Evolutionary conservation across 805 yeast genomes (phyloP).

Genomic region (Candida andamanensis): DNA sequence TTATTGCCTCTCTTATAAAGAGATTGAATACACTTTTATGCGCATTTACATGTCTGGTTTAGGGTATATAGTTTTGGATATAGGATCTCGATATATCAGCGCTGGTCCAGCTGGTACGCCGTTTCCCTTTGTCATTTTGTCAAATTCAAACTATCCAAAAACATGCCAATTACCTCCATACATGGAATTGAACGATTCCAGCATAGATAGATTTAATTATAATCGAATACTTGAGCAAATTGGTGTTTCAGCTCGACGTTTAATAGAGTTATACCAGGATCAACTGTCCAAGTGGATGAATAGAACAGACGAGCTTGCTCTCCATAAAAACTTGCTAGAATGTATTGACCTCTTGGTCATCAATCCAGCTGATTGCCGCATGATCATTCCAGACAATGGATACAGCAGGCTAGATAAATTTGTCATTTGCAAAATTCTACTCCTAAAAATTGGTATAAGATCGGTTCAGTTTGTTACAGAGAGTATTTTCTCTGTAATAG

Average conservation of each 20-base stretch:
- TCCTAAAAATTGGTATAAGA: conserved; percentile 18
- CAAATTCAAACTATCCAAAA: conserved; percentile 1
- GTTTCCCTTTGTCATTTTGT: conserved; percentile 11
- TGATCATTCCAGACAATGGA: conserved; percentile 16
- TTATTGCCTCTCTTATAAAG: neutral
- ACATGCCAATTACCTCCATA: conserved; percentile 14
- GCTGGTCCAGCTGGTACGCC: conserved; percentile 24
- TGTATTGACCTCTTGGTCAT: conserved; percentile 13
- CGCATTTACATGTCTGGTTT: neutral
- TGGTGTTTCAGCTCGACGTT: neutral
- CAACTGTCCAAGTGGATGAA: conserved; percentile 10
- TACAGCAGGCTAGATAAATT: conserved; percentile 11
- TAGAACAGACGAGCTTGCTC: conserved; percentile 4
- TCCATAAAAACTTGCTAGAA: conserved; percentile 11
- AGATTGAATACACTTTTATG: too few relatives aligned
- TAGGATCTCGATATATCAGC: conserved; percentile 13
- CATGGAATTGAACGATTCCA: conserved; percentile 16
- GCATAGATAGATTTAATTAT: conserved; percentile 16
- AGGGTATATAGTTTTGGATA: too few relatives aligned
- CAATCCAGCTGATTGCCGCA: conserved; percentile 16
- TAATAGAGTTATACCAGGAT: conserved; percentile 4
- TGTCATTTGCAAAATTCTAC: conserved; percentile 15
- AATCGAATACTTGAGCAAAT: conserved; percentile 4
- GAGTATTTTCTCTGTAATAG: conserved; percentile 16
- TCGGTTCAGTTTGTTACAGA: conserved; percentile 19